phyloP scores from a whole-genome alignment of 306 rosid genomes.

The Citrullus mucosospermus region DNA sequence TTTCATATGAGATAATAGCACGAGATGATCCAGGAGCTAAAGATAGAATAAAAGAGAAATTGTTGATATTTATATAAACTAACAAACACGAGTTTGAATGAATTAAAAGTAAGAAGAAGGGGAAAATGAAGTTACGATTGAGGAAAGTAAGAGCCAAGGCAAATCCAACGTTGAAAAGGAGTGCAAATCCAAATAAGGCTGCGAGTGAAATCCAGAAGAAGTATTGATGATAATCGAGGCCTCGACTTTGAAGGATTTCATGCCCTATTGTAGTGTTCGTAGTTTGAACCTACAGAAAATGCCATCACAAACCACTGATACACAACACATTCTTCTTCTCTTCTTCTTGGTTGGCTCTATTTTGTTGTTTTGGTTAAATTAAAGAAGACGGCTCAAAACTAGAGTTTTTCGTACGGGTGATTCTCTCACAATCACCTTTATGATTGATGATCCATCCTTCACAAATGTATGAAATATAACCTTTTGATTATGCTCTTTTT shows the following conservation, averaged over 20 bases:
- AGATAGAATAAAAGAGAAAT: not conserved
- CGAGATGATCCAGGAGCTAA: not conserved
- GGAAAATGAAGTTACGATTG: conserved; percentile 16
- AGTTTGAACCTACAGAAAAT: conserved; percentile 4
- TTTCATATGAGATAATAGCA: not conserved
- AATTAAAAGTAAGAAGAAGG: too few species aligned
- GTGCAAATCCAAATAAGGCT: conserved; percentile 27
- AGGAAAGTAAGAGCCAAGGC: conserved; percentile 27
- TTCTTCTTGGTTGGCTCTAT: too few species aligned
- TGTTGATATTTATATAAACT: not conserved
- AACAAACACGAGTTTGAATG: too few species aligned
- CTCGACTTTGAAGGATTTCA: conserved; percentile 21
- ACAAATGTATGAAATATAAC: too few species aligned
- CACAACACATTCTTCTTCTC: too few species aligned
- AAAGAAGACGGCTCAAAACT: too few species aligned
- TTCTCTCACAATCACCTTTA: too few species aligned
- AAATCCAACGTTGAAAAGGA: conserved; percentile 28
- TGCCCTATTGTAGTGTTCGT: conserved; percentile 14
- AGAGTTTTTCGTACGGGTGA: too few species aligned
- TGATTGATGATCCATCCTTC: too few species aligned
- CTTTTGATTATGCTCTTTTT: too few species aligned
- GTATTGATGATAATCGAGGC: conserved; percentile 20
- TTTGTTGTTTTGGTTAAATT: too few species aligned
- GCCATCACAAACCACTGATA: too few species aligned
- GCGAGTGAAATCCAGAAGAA: conserved; percentile 33